These are phyloP conservation scores for Cercospora citrullina DNA, from an alignment of 2,329 filamentous ascomycete genomes.

Conservation along the genomic window DNA sequence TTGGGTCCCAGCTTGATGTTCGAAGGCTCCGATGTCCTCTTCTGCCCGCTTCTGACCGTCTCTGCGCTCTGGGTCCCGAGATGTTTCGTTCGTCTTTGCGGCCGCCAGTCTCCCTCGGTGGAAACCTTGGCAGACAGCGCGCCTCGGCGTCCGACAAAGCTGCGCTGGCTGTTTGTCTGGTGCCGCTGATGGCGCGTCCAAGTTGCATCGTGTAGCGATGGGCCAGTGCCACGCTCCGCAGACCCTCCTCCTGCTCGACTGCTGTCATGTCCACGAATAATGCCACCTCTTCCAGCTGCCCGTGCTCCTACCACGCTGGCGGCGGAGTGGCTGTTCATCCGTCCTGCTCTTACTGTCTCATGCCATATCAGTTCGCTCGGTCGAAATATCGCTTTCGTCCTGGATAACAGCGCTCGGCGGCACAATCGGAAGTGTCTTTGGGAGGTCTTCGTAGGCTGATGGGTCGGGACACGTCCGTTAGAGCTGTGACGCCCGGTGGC, in stretches of 20 bases:
- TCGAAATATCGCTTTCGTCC: neutral
- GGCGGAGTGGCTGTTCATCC: neutral
- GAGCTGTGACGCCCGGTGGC: neutral
- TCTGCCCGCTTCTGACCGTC: neutral
- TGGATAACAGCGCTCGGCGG: neutral
- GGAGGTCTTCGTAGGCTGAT: neutral
- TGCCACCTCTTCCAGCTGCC: neutral
- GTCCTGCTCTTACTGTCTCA: neutral
- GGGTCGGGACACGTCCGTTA: neutral
- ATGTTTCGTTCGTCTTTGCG: neutral
- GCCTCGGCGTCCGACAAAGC: neutral
- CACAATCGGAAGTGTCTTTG: neutral
- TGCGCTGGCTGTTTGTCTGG: neutral
- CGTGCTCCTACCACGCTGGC: neutral
- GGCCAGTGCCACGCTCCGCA: neutral
- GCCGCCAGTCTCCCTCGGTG: neutral
- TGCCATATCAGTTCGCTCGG: neutral
- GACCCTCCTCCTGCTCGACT: neutral
- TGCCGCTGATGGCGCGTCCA: neutral
- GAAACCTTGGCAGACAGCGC: neutral
- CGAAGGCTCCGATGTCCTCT: neutral
- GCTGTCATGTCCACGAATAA: neutral
- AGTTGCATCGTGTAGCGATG: neutral
- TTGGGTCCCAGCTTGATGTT: neutral
- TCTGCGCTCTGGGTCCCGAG: neutral